phyloP scores from a whole-genome alignment of 2,329 filamentous ascomycete species.

The Cercospora berteroae region DNA sequence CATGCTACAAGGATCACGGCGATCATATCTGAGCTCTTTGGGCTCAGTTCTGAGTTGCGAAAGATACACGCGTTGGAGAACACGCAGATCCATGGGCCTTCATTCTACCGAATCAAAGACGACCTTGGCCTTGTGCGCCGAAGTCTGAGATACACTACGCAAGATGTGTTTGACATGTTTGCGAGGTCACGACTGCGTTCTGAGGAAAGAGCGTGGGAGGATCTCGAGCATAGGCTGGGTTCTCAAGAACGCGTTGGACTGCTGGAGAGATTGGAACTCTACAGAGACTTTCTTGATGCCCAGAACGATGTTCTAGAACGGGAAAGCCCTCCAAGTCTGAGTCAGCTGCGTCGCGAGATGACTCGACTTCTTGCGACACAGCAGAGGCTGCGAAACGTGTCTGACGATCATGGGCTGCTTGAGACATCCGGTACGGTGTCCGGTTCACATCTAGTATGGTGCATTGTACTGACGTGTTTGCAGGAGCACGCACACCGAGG shows the following conservation, averaged over 20 bases:
- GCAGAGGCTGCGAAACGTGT: conserved; percentile 9
- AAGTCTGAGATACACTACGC: conserved; percentile 53
- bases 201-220: conserved; percentile 53
- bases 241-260: conserved; percentile 49
- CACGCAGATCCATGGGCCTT: conserved; percentile 41
- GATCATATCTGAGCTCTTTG: conserved; percentile 55
- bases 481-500: conserved; percentile 22
- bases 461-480: neutral
- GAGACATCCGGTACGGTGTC: conserved; percentile 8
- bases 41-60: conserved; percentile 52
- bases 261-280: conserved; percentile 50
- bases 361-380: conserved; percentile 17
- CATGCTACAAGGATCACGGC: conserved; percentile 54
- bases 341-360: conserved; percentile 4
- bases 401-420: neutral
- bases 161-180: conserved; percentile 51
- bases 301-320: conserved; percentile 27
- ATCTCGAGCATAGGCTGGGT: conserved; percentile 48
- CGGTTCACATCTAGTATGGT: neutral
- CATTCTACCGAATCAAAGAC: conserved; percentile 42
- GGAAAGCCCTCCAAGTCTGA: conserved; percentile 3
- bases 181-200: conserved; percentile 41
- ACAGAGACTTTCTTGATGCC: conserved; percentile 50
- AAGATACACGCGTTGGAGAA: conserved; percentile 48
- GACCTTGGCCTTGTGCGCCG: conserved; percentile 51